These are phyloP conservation scores for Trypanosoma melophagium DNA, from an alignment of 208 protist genomes.

Conservation along the genomic window DNA sequence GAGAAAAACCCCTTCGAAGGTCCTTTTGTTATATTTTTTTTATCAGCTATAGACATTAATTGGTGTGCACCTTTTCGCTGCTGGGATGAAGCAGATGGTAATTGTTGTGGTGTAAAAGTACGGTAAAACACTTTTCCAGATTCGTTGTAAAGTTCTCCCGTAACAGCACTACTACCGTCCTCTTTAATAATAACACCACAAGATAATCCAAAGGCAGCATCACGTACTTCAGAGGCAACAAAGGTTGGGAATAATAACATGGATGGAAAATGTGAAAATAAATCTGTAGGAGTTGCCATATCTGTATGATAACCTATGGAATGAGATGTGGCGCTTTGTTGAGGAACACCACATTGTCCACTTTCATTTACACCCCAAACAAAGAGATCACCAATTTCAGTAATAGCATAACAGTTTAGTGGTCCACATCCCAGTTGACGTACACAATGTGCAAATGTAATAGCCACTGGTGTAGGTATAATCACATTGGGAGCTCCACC, in stretches of 20 bases:
- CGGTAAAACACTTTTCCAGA: conserved; percentile 30
- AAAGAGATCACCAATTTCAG: conserved; percentile 55
- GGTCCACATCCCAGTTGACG: conserved; percentile 64
- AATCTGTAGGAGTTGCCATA: not conserved
- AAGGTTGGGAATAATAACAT: conserved; percentile 35
- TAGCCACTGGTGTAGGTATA: conserved; percentile 35
- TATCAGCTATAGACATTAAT: not conserved
- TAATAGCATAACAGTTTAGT: conserved; percentile 69
- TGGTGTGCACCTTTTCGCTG: not conserved
- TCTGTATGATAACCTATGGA: not conserved
- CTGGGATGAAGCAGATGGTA: not conserved
- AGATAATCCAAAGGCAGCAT: conserved; percentile 51
- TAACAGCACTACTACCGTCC: conserved; percentile 45
- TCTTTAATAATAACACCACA: conserved; percentile 51
- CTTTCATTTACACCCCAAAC: conserved; percentile 72
- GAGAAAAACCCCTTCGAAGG: conserved; percentile 27
- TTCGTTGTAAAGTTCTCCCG: conserved; percentile 34
- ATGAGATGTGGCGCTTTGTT: not conserved
- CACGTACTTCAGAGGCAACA: conserved; percentile 47
- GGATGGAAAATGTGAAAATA: not conserved
- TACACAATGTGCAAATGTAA: conserved; percentile 52
- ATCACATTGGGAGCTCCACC: conserved; percentile 7
- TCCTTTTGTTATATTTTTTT: not conserved
- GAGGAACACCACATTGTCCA: conserved; percentile 46
- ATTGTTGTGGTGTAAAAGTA: conserved; percentile 29